These are phyloP conservation scores for Zymoseptoria brevis DNA, from an alignment of 2,329 filamentous ascomycete genomes.

Conservation along the genomic window DNA sequence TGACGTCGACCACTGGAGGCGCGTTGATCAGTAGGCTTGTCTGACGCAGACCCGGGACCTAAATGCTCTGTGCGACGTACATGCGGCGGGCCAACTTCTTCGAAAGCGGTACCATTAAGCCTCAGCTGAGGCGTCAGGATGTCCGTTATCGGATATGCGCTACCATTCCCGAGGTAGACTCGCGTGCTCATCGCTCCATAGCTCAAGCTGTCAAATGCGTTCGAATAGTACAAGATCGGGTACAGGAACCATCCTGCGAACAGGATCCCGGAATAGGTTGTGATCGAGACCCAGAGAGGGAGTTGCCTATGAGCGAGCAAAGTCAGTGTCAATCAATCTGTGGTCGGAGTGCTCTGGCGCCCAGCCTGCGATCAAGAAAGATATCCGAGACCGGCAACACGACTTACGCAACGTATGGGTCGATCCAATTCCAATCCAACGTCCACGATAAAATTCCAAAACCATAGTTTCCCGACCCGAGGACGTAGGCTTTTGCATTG, in stretches of 20 bases:
- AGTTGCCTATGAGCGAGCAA: slow-evolving; percentile 4
- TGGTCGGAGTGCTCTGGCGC: too few relatives aligned
- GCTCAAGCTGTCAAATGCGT: slow-evolving; percentile 79
- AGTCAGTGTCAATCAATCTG: too few relatives aligned
- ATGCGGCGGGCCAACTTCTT: slow-evolving; percentile 22
- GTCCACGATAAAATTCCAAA: slow-evolving; percentile 28
- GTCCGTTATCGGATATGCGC: slow-evolving; percentile 69
- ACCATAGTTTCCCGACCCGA: slow-evolving; percentile 26
- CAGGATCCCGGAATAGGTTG: slow-evolving; percentile 53
- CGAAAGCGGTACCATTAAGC: slow-evolving; percentile 10
- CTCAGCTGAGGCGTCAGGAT: slow-evolving; percentile 63
- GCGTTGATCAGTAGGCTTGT: background rate
- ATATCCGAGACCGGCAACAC: too few relatives aligned
- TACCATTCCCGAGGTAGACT: slow-evolving; percentile 78
- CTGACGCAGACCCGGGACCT: too few relatives aligned
- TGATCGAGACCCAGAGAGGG: slow-evolving; percentile 28
- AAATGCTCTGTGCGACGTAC: slow-evolving; percentile 8
- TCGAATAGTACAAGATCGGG: slow-evolving; percentile 66
- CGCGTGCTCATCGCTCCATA: slow-evolving; percentile 39
- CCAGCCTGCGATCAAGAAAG: background rate
- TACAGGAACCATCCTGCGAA: slow-evolving; percentile 39
- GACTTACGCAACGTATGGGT: slow-evolving; percentile 1
- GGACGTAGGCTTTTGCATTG: slow-evolving; percentile 26
- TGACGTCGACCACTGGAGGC: background rate
- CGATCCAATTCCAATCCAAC: slow-evolving; percentile 25